Evolutionary conservation across 2,329 filamentous ascomycete species (phyloP), one percentile per base, ranked within the genome.

Genomic region (Seiridium unicorne): DNA sequence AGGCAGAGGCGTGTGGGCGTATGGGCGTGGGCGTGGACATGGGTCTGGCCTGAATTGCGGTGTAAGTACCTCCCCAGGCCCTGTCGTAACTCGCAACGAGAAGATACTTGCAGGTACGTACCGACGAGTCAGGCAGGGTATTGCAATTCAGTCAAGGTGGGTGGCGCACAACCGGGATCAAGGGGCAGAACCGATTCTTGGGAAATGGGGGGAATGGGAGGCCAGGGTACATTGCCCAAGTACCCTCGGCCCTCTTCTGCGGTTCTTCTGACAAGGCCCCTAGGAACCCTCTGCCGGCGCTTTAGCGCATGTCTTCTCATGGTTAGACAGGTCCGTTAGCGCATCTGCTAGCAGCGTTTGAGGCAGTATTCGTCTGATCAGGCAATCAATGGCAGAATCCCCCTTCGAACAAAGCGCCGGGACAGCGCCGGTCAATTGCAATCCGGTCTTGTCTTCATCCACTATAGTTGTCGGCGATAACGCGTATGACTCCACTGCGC

Each of bases 21-120:
- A 36, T 44, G 40, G 40, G 13, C 47, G 13, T 32, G 13, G 40
- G 35, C 11, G 55, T 26, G 18, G 36, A 36, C 42, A 47, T 57
- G 56, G 56, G 47, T 34, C 18, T 13, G 9, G 47, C 31, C 31
- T 49, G 47, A 49, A 49, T 49, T 49, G 47, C 56, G 55, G 55
- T 58, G 57, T 18, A 59, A 54, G 57, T 59, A 53, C 51, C 57
- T 53, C 57, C 36, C 32, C 38, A 31, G 44, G 49, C 10, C 49
- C 49, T 35, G 49, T 35, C 10, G 49, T 53, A 53, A 35, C 49
- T 32, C 34, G 35, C 49, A 32, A 53, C 10, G 34, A 36, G 32
- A 38, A 32, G 42, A 35, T 55, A 55, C 53, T 55, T 55, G 9
- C 11, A 18, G 35, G 53, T 55, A 55, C 53, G 53, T 55, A 55